Evolutionary conservation across 306 rosid species (phyloP).

Genomic region (Acacia melanoxylon): DNA sequence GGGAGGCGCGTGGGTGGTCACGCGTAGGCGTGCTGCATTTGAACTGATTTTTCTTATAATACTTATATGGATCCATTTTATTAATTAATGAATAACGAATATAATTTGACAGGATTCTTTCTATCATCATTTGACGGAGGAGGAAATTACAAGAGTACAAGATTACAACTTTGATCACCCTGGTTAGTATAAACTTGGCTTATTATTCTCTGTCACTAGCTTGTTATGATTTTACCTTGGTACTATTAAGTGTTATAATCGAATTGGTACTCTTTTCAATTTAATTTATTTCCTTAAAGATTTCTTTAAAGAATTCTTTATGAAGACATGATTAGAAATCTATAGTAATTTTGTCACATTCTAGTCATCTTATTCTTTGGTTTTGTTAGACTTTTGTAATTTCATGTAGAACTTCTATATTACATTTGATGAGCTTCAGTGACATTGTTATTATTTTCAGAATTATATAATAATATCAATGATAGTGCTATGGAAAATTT

Average conservation of each 20-base stretch:
- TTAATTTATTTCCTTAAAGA: not conserved
- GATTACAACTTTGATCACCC: constrained; percentile 99
- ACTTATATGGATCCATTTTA: constrained; percentile 4
- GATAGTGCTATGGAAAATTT: not conserved
- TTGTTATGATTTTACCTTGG: constrained; percentile 7
- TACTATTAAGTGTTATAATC: constrained; percentile 14
- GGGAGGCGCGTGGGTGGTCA: too few species aligned
- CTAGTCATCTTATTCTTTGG: constrained; percentile 8
- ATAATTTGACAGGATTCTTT: constrained; percentile 78
- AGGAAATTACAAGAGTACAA: constrained; percentile 75
- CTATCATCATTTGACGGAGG: constrained; percentile 79
- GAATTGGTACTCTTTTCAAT: not conserved
- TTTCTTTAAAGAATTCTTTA: not conserved
- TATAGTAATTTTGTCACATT: not conserved
- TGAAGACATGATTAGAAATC: constrained; percentile 9
- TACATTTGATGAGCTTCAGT: constrained; percentile 10
- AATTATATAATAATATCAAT: constrained; percentile 22
- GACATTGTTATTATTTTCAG: constrained; percentile 12
- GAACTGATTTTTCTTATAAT: constrained; percentile 26
- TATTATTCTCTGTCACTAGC: constrained; percentile 3
- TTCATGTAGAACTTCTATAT: not conserved
- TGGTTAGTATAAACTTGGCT: constrained; percentile 55
- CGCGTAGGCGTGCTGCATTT: constrained; percentile 22
- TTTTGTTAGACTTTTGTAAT: constrained; percentile 1
- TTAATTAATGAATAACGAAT: not conserved